Evolutionary conservation across 208 protist species (phyloP).

Genomic region (Trypanosoma rangeli): DNA sequence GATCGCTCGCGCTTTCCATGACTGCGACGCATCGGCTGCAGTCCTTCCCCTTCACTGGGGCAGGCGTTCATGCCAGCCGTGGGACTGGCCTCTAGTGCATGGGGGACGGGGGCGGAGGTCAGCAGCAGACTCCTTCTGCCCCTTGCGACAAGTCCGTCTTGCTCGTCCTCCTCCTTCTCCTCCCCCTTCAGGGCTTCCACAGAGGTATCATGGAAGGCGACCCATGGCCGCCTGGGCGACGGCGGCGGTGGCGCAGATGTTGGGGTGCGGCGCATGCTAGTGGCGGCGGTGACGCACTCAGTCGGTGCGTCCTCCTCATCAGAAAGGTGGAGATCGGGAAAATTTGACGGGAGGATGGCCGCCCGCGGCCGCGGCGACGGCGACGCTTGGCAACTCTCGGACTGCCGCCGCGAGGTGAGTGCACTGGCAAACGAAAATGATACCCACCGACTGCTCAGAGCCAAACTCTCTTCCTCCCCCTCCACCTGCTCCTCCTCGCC

Average conservation of each 20-base stretch:
- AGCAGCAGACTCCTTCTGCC: constrained; percentile 4
- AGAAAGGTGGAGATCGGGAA: constrained; percentile 21
- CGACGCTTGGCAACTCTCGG: constrained; percentile 1
- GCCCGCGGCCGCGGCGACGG: constrained; percentile 8
- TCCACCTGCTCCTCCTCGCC: background rate
- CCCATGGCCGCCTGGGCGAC: background rate
- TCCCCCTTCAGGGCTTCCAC: background rate
- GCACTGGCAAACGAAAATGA: constrained; percentile 24
- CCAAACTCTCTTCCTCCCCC: constrained; percentile 11
- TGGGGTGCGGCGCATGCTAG: background rate
- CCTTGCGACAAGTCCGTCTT: background rate
- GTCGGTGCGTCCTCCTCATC: background rate
- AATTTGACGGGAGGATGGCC: constrained; percentile 18
- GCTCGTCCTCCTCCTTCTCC: background rate
- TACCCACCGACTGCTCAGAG: constrained; percentile 19
- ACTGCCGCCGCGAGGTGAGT: constrained; percentile 17
- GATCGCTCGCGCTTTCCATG: constrained; percentile 12
- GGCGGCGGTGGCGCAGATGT: background rate
- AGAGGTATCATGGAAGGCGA: background rate
- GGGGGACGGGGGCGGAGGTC: background rate
- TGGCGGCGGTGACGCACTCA: background rate
- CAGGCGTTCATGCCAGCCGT: background rate
- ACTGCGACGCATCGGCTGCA: background rate
- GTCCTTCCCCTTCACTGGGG: background rate
- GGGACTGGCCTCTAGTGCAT: background rate